These are phyloP conservation scores for Sporodiniella umbellata DNA, from an alignment of 371 early-diverging fungal genomes.

Conservation along the genomic window DNA sequence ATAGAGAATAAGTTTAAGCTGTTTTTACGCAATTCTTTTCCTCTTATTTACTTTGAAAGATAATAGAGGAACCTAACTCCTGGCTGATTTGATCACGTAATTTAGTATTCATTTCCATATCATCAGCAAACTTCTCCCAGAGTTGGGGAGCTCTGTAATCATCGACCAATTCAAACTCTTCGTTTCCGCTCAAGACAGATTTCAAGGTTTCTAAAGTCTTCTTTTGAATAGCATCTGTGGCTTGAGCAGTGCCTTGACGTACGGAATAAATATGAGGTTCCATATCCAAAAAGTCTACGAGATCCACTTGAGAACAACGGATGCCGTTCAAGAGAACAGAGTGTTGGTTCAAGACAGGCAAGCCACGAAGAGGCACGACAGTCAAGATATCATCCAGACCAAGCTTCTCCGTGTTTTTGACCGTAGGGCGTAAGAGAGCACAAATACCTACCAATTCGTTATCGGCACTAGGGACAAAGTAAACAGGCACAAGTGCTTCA, in stretches of 20 bases:
- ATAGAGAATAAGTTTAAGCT: no score
- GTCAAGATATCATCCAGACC: constrained; percentile 26
- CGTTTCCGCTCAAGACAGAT: not conserved
- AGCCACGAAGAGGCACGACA: constrained; percentile 38
- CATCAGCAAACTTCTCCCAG: constrained; percentile 36
- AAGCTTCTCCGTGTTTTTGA: constrained; percentile 6
- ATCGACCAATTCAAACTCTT: constrained; percentile 18
- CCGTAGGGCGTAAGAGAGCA: constrained; percentile 17
- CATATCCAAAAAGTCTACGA: constrained; percentile 48
- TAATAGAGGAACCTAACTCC: constrained; percentile 40
- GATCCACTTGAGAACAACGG: constrained; percentile 25
- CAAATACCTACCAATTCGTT: constrained; percentile 18
- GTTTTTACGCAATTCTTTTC: not conserved
- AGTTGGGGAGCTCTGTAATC: constrained; percentile 35
- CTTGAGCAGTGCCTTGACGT: not conserved
- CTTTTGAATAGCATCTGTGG: constrained; percentile 1
- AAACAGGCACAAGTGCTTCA: constrained; percentile 50
- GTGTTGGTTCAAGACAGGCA: constrained; percentile 27
- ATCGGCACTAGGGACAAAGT: constrained; percentile 19
- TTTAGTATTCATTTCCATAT: constrained; percentile 26
- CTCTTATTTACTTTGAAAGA: constrained; percentile 44
- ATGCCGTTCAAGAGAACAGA: constrained; percentile 20
- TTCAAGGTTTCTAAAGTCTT: constrained; percentile 2
- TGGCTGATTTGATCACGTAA: constrained; percentile 33
- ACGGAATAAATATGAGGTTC: constrained; percentile 35